A percentile compares a stretch with the other conserved stretches of the same genome.
phyloP scores from a whole-genome alignment of 129 eudicot species.

The Flaveria bidentis region DNA sequence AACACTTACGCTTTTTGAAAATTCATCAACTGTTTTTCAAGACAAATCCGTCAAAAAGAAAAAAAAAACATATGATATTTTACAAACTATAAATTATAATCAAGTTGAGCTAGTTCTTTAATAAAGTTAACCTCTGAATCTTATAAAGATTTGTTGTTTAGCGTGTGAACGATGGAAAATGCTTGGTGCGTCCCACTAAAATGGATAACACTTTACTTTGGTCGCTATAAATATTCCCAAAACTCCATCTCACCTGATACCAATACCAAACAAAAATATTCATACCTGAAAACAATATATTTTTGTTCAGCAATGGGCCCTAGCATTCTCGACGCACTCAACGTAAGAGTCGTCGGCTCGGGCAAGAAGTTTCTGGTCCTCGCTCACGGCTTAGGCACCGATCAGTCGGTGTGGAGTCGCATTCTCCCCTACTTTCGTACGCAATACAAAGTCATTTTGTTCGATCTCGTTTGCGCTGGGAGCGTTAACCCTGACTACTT shows the following conservation, averaged over 20 bases:
- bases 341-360: constrained; percentile 80
- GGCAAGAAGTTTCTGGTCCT: constrained; percentile 64
- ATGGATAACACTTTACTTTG: constrained; percentile 29
- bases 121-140: not conserved
- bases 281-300: not conserved
- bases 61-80: not conserved
- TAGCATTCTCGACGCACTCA: constrained; percentile 62
- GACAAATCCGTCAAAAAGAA: not conserved
- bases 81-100: not conserved
- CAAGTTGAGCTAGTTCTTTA: not conserved
- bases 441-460: constrained; percentile 62
- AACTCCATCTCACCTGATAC: constrained; percentile 17
- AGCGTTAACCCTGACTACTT: constrained; percentile 91
- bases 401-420: constrained; percentile 91
- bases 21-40: not conserved
- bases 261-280: not conserved
- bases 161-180: constrained; percentile 34
- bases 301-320: constrained; percentile 53
- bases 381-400: constrained; percentile 96
- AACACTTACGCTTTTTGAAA: not conserved
- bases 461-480: constrained; percentile 92
- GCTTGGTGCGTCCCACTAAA: constrained; percentile 38
- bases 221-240: constrained; percentile 37
- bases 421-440: constrained; percentile 64
- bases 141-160: constrained; percentile 8